Conservation (phyloP, 805 yeast genomes). For the Groenewaldozyma salmanticensis region DNA sequence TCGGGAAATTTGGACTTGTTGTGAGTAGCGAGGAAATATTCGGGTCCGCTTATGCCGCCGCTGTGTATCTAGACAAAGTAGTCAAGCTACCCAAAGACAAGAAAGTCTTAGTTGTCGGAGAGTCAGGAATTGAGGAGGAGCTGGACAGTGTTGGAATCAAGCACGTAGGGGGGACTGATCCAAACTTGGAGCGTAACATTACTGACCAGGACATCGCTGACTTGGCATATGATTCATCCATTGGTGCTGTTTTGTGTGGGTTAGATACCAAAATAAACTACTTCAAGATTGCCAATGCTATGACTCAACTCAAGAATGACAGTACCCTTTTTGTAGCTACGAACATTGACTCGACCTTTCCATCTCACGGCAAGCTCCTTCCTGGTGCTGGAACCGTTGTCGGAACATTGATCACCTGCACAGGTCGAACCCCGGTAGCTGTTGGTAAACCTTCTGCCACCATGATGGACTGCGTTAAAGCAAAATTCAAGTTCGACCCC, state of each 20-base stretch:
- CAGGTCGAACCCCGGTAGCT: constrained; percentile 77
- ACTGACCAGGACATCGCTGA: constrained; percentile 34
- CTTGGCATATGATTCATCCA: constrained; percentile 46
- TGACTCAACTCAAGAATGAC: constrained; percentile 57
- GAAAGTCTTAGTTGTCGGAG: constrained; percentile 88
- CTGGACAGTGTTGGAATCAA: constrained; percentile 62
- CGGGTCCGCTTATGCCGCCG: constrained; percentile 87
- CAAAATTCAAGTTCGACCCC: constrained; percentile 45
- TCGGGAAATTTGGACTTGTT: constrained; percentile 46
- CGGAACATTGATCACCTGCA: constrained; percentile 60
- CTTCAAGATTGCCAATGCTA: constrained; percentile 66
- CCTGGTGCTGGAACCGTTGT: constrained; percentile 96
- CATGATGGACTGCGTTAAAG: constrained; percentile 84
- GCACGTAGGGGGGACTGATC: constrained; percentile 78
- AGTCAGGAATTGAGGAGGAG: constrained; percentile 76
- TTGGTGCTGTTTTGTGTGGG: constrained; percentile 88
- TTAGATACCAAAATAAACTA: constrained; percentile 70
- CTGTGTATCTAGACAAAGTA: constrained; percentile 72
- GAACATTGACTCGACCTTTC: constrained; percentile 90
- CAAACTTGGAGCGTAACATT: constrained; percentile 40
- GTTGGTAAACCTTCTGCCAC: constrained; percentile 88
- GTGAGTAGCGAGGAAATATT: constrained; percentile 58
- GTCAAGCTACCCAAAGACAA: constrained; percentile 60
- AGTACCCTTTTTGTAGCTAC: constrained; percentile 77
- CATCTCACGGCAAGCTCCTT: constrained; percentile 71